Base-by-base conservation (phyloP, 2,329 filamentous ascomycete species). In the Onygenales sp. region DNA sequence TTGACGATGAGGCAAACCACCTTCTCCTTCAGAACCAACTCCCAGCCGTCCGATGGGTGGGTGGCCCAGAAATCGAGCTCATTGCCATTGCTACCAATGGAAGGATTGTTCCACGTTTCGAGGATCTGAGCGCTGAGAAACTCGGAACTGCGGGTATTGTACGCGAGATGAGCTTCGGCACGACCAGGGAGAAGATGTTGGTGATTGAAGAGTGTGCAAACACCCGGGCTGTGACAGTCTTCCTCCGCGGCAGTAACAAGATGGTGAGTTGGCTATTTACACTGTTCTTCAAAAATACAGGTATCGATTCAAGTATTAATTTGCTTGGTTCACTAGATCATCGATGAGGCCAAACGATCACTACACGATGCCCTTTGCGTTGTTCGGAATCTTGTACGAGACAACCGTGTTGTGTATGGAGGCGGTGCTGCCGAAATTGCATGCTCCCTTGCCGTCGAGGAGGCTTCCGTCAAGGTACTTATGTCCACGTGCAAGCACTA, bases 161-260 rank as follows among this genome's bases (percentile, higher is more conserved):
- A 55, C 82, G 90, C 59, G 91, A 98, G 73, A 90, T 98, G 86
- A 87, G 83, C 32, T 98, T 98, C 65, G 93, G 93, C 64, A 98
- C 93, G 1, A 98, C 93, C 43, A 83, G 93, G 66, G 93, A 98
- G 74, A 97, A 98, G 83, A 98, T 98, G 93, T 79, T 98, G 63
- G 88, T 98, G 54, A 98, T 98, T 63, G 94, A 98, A 75, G 93
- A 98, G 74, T 98, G 93, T 68, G 93, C 94, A 66, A 98, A 98
- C 77, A 95, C 89, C 54, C 81, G 93, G 64, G 93, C 93, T 44
- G 94, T 98, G 56, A 98, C 93, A 2, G 84, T 95, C 52, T 98
- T 98, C 71, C 88, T 98, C 56, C 82, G 93, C 65, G 93, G 93
- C 65, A 95, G 90, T 79, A 98, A 98, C 82, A 98, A 97, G 80